phyloP scores from a whole-genome alignment of 768 basidiomycete genomes.

The Suillus fuscotomentosus region DNA sequence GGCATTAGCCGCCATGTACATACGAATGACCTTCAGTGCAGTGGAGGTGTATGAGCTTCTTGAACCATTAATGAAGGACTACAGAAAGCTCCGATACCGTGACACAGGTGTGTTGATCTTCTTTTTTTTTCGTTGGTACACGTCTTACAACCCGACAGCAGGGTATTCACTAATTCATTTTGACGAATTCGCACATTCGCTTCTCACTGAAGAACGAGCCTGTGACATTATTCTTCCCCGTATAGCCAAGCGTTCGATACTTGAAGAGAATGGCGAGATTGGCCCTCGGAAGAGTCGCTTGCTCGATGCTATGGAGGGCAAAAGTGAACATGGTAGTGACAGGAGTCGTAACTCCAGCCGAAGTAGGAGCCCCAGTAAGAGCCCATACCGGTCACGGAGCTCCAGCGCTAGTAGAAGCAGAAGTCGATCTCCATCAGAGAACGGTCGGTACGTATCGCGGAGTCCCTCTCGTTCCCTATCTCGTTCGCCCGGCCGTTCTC shows the following conservation, averaged over 20 bases:
- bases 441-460: conserved; percentile 62
- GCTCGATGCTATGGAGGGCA: conserved; percentile 84
- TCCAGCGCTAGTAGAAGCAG: conserved; percentile 17
- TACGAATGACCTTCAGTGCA: conserved; percentile 91
- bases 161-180: conserved; percentile 86
- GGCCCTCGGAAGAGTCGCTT: conserved; percentile 82
- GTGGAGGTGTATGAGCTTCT: conserved; percentile 91
- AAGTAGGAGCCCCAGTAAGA: conserved; percentile 26
- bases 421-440: conserved; percentile 39
- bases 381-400: conserved; percentile 24
- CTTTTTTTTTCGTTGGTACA: not conserved
- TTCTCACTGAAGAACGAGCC: conserved; percentile 86
- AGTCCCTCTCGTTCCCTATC: conserved; percentile 55
- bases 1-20: conserved; percentile 89
- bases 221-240: conserved; percentile 97
- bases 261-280: conserved; percentile 92
- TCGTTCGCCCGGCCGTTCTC: conserved; percentile 47
- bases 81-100: conserved; percentile 79
- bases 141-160: conserved; percentile 41
- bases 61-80: conserved; percentile 94
- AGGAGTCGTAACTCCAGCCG: conserved; percentile 36
- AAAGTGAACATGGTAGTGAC: conserved; percentile 51
- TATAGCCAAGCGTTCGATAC: conserved; percentile 74
- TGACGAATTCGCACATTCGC: conserved; percentile 86
- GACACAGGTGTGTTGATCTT: conserved; percentile 63